Base-by-base conservation (phyloP, 2,329 filamentous ascomycete genomes). In the Atkinsonella texensis region DNA sequence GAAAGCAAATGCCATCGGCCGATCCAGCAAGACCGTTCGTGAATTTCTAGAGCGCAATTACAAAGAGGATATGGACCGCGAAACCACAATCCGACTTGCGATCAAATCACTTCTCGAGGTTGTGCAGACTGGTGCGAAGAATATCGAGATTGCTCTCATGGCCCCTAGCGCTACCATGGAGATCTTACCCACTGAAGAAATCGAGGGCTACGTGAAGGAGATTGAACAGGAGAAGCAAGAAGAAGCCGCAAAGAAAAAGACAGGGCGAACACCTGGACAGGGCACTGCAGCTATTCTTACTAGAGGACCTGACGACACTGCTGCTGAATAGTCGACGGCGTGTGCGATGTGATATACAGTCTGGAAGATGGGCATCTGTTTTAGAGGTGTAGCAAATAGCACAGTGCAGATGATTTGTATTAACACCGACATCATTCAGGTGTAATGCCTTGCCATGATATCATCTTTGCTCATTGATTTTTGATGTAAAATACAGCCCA, bases 181-280 rank as follows among this genome's bases (percentile, higher is more conserved):
- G 76, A 90, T 95, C 83, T 79, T 98, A 60, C 88, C 89, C 2
- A 85, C 91, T 33, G 91, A 97, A 69, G 88, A 95, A 64, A 98
- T 98, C 64, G 93, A 98, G 76, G 81, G 81, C 61, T 96, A 95
- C 65, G 94, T 98, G 65, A 97, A 97, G 83, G 93, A 83, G 71
- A 98, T 98, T 69, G 95, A 98, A 76, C 87, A 90, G 63, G 94
- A 98, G 80, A 98, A 98, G 80, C 90, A 95, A 68, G 93, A 97
- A 70, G 93, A 98, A 75, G 91, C 91, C 23, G 89, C 88, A 41
- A 95, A 89, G 80, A 95, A 95, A 84, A 94, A 95, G 83, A 87
- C 81, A 44, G 85, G 87, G 53, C 77, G 84, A 60, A 79, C 81
- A 55, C 79, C 83, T n/a, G 84, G 83, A 53, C 81, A 78, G 48